Percentiles rank a stretch among this genome's conserved stretches.
Evolutionary conservation across 306 rosid genomes (phyloP).

Genomic region (Hippophae tibetana): DNA sequence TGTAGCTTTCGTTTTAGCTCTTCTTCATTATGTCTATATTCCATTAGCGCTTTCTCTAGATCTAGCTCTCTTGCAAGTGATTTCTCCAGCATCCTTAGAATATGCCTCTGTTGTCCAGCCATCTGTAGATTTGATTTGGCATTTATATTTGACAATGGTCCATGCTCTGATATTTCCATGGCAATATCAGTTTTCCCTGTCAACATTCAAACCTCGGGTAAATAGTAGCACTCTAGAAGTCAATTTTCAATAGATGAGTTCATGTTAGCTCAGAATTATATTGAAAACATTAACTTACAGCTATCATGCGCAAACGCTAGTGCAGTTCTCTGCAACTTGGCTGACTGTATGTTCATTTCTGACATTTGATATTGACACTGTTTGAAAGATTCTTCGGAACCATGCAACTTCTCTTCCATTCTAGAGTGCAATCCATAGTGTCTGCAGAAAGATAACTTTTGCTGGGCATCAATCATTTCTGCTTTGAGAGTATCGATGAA

Average conservation of each 20-base stretch:
- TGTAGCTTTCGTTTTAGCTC: constrained; percentile 69
- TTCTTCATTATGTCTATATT: constrained; percentile 57
- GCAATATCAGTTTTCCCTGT: constrained; percentile 50
- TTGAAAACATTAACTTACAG: constrained; percentile 29
- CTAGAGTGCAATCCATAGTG: constrained; percentile 42
- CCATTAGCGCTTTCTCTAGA: constrained; percentile 71
- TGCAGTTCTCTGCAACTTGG: constrained; percentile 61
- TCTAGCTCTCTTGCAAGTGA: constrained; percentile 82
- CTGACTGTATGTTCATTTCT: constrained; percentile 63
- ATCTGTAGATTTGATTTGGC: constrained; percentile 43
- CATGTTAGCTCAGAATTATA: constrained; percentile 12
- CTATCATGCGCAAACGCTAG: constrained; percentile 42
- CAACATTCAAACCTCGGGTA: constrained; percentile 25
- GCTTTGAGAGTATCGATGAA: constrained; percentile 61
- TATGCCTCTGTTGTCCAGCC: constrained; percentile 61
- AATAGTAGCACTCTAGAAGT: constrained; percentile 12
- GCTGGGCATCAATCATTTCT: constrained; percentile 59
- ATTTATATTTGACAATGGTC: constrained; percentile 26
- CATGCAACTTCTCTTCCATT: constrained; percentile 60
- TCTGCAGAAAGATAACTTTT: constrained; percentile 56
- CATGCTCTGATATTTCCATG: constrained; percentile 33
- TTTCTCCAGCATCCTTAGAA: constrained; percentile 80
- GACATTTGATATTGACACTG: constrained; percentile 59
- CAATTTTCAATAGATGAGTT: constrained; percentile 8
- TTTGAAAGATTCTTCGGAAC: constrained; percentile 59